These are phyloP conservation scores for Microdochium nivale DNA, from an alignment of 2,329 filamentous ascomycete species.

Conservation along the genomic window DNA sequence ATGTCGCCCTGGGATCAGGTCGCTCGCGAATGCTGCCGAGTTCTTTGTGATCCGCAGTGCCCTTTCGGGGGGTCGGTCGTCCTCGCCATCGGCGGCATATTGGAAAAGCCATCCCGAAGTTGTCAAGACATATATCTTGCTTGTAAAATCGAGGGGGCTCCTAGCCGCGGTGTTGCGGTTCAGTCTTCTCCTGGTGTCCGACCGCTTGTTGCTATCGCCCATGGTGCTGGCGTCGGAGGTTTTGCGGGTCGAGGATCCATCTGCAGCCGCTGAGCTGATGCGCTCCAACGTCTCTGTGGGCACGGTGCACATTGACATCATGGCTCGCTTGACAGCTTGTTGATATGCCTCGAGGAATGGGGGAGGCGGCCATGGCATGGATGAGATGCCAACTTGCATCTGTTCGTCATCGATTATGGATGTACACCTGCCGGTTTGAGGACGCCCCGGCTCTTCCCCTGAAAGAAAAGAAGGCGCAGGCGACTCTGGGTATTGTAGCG, in stretches of 20 bases:
- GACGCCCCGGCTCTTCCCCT: neutral
- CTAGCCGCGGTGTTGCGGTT: slow-evolving; percentile 32
- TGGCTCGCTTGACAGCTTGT: slow-evolving; percentile 69
- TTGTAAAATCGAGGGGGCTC: slow-evolving; percentile 53
- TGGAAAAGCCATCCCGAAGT: slow-evolving; percentile 67
- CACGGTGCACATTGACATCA: slow-evolving; percentile 57
- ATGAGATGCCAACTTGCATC: slow-evolving; percentile 1
- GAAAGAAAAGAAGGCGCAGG: neutral
- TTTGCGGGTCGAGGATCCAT: neutral
- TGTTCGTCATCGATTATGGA: neutral
- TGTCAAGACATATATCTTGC: slow-evolving; percentile 64
- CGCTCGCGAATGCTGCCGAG: slow-evolving; percentile 72
- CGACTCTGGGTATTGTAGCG: neutral
- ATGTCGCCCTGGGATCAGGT: slow-evolving; percentile 69
- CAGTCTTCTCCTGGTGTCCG: slow-evolving; percentile 36
- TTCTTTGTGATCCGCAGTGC: slow-evolving; percentile 62
- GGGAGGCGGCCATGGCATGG: slow-evolving; percentile 52
- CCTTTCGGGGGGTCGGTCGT: slow-evolving; percentile 66
- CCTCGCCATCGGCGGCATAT: slow-evolving; percentile 61
- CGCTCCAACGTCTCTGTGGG: slow-evolving; percentile 55
- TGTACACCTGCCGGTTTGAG: neutral
- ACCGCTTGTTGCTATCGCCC: slow-evolving; percentile 20
- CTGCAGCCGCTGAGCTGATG: slow-evolving; percentile 46
- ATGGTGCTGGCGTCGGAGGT: neutral
- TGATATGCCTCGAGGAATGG: slow-evolving; percentile 83